Conservation (phyloP, 139 green algal genomes). For the Haematococcus sp. region DNA sequence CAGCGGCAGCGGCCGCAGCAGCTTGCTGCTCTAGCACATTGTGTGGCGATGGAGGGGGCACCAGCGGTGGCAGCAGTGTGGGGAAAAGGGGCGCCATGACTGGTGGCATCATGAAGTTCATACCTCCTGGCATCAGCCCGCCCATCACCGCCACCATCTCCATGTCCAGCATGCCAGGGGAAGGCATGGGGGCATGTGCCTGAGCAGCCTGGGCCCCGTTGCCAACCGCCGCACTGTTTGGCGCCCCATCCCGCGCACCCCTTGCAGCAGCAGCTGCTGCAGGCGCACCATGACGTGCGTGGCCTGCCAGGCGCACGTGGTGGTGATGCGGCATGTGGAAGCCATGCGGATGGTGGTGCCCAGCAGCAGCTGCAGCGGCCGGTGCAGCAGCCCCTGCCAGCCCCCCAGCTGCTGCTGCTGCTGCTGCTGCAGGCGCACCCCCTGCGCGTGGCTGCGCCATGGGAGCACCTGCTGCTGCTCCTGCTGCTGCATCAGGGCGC, state of each 20-base stretch:
- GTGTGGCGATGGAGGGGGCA: background rate
- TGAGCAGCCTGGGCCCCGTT: background rate
- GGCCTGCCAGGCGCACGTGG: background rate
- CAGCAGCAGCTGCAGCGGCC: background rate
- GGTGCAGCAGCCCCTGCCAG: background rate
- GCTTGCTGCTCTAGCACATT: constrained; percentile 15
- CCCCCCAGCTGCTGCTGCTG: background rate
- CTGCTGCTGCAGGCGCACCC: background rate
- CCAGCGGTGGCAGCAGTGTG: background rate
- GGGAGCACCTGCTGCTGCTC: background rate
- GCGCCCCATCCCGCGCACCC: too few relatives aligned
- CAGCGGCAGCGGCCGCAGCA: constrained; percentile 3
- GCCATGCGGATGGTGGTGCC: background rate
- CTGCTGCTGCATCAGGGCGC: background rate
- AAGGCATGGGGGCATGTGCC: background rate
- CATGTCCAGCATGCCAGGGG: background rate
- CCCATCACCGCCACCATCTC: background rate
- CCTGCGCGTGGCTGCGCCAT: background rate
- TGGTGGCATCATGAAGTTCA: too few relatives aligned
- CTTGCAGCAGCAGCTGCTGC: background rate
- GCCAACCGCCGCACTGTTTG: too few relatives aligned
- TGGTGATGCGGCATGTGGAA: background rate
- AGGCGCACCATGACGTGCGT: background rate
- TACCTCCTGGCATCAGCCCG: background rate
- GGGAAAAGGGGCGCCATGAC: background rate